Evolutionary conservation across 495 filamentous ascomycete species (phyloP).

Genomic region (Diplogelasinospora grovesii): DNA sequence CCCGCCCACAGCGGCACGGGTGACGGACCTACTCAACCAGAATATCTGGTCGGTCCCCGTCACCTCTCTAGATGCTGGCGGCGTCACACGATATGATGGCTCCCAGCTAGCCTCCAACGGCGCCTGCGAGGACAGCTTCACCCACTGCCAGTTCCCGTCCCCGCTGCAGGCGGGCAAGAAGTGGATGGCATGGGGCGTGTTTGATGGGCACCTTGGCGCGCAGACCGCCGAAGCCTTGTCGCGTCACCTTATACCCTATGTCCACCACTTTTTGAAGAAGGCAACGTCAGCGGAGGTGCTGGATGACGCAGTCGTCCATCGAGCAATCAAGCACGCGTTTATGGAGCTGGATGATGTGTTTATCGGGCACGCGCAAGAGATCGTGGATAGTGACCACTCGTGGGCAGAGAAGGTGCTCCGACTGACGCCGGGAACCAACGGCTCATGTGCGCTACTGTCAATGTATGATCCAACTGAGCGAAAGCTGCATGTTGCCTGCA

Average conservation of each 20-base stretch:
- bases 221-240: conserved; percentile 7
- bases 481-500: conserved; percentile 53
- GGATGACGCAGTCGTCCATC: background rate
- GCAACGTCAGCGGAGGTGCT: background rate
- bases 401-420: conserved; percentile 4
- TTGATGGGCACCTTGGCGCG: conserved; percentile 12
- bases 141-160: conserved; percentile 38
- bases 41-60: conserved; percentile 23
- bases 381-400: conserved; percentile 6
- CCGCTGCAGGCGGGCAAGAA: conserved; percentile 22
- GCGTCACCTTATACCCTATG: conserved; percentile 10
- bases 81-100: conserved; percentile 39
- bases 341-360: conserved; percentile 44
- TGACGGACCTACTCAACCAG: conserved; percentile 23
- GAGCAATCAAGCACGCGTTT: conserved; percentile 43
- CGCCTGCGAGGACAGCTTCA: conserved; percentile 42
- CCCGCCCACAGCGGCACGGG: conserved; percentile 16
- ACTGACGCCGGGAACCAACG: conserved; percentile 38
- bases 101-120: conserved; percentile 40
- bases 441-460: conserved; percentile 55
- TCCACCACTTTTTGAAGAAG: background rate
- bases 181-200: conserved; percentile 36
- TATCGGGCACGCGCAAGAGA: conserved; percentile 36
- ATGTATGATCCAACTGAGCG: conserved; percentile 44
- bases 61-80: conserved; percentile 11